phyloP scores from a whole-genome alignment of 164 flowering plant species.

The Euptelea pleiosperma region DNA sequence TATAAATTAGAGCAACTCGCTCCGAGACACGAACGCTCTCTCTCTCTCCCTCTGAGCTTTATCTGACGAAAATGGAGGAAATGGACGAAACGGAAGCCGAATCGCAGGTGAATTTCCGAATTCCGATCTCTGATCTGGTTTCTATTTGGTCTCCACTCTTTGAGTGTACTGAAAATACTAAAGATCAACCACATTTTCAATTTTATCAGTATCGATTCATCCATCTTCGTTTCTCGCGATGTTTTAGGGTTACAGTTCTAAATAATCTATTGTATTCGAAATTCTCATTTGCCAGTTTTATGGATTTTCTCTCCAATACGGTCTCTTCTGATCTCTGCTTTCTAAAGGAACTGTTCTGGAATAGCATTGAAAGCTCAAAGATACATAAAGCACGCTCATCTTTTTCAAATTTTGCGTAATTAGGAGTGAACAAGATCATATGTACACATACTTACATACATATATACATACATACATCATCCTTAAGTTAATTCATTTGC shows the following conservation, averaged over 20 bases:
- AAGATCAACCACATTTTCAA: neutral
- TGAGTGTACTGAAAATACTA: neutral
- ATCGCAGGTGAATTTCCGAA: constrained; percentile 39
- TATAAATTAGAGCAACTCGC: too few species aligned
- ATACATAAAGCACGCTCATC: neutral
- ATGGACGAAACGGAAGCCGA: constrained; percentile 60
- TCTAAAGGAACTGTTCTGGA: neutral
- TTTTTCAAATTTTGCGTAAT: neutral
- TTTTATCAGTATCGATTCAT: neutral
- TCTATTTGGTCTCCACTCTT: neutral
- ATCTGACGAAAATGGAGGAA: constrained; percentile 61
- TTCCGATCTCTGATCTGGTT: neutral
- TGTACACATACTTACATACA: too few species aligned
- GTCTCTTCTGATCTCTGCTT: neutral
- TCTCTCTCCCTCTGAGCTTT: constrained; percentile 13
- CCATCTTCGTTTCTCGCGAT: too few species aligned
- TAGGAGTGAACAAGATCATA: too few species aligned
- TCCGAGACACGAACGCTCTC: too few species aligned
- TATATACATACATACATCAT: neutral
- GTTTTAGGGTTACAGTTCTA: neutral
- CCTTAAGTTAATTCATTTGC: constrained; percentile 1
- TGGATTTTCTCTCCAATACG: neutral
- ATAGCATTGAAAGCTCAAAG: neutral
- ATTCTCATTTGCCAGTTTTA: neutral
- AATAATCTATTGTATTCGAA: neutral